Conservation (phyloP, 169 alveolate species). For the Plasmodium gaboni region DNA sequence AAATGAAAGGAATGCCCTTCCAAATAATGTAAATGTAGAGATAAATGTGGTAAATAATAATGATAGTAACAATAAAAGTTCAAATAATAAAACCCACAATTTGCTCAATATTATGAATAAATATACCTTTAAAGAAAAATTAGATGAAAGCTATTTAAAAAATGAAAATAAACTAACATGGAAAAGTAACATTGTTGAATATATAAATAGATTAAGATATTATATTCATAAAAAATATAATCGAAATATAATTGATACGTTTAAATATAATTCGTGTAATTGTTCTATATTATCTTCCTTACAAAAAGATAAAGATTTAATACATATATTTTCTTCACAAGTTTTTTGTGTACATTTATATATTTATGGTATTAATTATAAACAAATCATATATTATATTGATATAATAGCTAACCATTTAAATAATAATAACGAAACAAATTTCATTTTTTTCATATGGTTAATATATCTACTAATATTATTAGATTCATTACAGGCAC, state of each 20-base stretch:
- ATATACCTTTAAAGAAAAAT: constrained; percentile 2
- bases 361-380: constrained; percentile 56
- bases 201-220: constrained; percentile 19
- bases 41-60: not conserved
- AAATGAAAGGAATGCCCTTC: constrained; percentile 41
- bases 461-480: constrained; percentile 40
- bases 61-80: not conserved
- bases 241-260: constrained; percentile 44
- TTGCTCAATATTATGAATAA: constrained; percentile 10
- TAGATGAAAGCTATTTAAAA: constrained; percentile 3
- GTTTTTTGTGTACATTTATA: constrained; percentile 57
- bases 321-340: constrained; percentile 19
- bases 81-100: not conserved
- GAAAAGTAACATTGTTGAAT: constrained; percentile 18
- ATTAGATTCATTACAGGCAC: constrained; percentile 55
- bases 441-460: constrained; percentile 13
- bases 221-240: constrained; percentile 55
- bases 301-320: constrained; percentile 33
- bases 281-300: constrained; percentile 19
- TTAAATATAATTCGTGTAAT: constrained; percentile 23
- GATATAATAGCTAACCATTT: constrained; percentile 30
- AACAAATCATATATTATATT: constrained; percentile 35
- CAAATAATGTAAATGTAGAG: constrained; percentile 21
- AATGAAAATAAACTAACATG: not conserved
- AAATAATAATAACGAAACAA: not conserved